Base-by-base conservation (phyloP, 208 protist genomes). In the Zelonia costaricensis region DNA sequence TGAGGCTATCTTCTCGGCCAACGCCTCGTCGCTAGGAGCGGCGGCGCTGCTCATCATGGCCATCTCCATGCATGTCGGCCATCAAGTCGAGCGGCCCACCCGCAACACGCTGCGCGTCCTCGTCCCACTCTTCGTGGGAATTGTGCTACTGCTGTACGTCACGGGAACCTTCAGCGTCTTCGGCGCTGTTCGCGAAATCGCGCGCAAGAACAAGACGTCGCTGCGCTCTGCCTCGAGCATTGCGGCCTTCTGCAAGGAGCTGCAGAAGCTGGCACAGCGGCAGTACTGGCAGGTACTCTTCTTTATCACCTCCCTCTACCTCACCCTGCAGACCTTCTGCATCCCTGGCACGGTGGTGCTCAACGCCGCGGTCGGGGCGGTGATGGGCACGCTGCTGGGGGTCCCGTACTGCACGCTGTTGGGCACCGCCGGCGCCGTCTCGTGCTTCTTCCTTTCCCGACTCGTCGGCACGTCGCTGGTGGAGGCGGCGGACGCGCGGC, bases 271-370 rank as follows among this genome's bases (percentile, higher is more conserved):
- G 25, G 74, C 76, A 0, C 28, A 55, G 56, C 61, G 55, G 27
- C 44, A 82, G 48, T 45, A 76, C 44, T 30, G 25, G n/a, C 73
- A 76, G 33, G 70, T 88, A 15, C 16, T 89, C 13, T 13, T 90
- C 12, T 49, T 86, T 23, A 60, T 93, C 31, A 60, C 74, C 0
- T 30, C 63, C 0, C 38, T 89, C 16, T 93, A 93, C 54, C 23
- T 96, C 13, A 67, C 68, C 25, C 62, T 97, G 20, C 94, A 97
- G 67, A 84, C 90, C 2, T 86, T 98, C 49, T 92, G 86, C 65
- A 85, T 98, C 22, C 94, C 94, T 0, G 94, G 92, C 13, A 92
- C 92, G 3, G 74, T 95, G 36, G 80, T 86, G 46, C 65, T 98
- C 12, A 97, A 94, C 66, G 79, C 89, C 2, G 74, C 84, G 0